Percentiles rank a stretch among this genome's conserved stretches.
These are phyloP conservation scores for Hirsutella thompsonii DNA, from an alignment of 2,329 filamentous ascomycete genomes.

Conservation along the genomic window DNA sequence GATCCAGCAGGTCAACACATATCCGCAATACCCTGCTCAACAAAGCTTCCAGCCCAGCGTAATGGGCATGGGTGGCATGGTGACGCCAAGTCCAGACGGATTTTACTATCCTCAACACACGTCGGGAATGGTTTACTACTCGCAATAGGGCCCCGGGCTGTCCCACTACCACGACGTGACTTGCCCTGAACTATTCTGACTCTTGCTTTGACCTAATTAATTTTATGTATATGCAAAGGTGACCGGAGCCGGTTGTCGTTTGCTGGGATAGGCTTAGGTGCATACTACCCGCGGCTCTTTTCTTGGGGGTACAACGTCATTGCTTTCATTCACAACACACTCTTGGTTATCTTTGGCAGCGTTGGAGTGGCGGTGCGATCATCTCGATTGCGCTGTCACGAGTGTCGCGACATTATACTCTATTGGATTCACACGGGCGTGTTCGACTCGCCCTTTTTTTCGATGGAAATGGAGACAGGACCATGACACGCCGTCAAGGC, in stretches of 20 bases:
- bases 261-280: neutral
- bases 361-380: too few relatives aligned
- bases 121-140: conserved; percentile 47
- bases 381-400: too few relatives aligned
- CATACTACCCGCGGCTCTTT: too few relatives aligned
- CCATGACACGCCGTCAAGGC: too few relatives aligned
- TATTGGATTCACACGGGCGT: too few relatives aligned
- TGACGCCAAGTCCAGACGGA: conserved; percentile 52
- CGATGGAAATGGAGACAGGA: too few relatives aligned
- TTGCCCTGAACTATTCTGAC: conserved; percentile 11
- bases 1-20: conserved; percentile 39
- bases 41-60: conserved; percentile 43
- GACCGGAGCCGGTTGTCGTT: neutral
- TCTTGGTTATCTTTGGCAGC: too few relatives aligned
- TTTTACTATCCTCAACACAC: conserved; percentile 57
- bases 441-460: too few relatives aligned
- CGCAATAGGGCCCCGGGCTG: conserved; percentile 32
- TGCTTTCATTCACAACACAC: too few relatives aligned
- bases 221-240: conserved; percentile 16
- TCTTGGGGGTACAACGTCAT: too few relatives aligned
- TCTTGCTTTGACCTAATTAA: conserved; percentile 13
- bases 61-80: conserved; percentile 67
- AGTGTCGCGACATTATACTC: too few relatives aligned
- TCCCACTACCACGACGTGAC: conserved; percentile 9
- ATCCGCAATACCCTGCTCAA: conserved; percentile 33